These are phyloP conservation scores for Immersiporthe knoxdaviesiana DNA, from an alignment of 2,329 filamentous ascomycete genomes.

Conservation along the genomic window DNA sequence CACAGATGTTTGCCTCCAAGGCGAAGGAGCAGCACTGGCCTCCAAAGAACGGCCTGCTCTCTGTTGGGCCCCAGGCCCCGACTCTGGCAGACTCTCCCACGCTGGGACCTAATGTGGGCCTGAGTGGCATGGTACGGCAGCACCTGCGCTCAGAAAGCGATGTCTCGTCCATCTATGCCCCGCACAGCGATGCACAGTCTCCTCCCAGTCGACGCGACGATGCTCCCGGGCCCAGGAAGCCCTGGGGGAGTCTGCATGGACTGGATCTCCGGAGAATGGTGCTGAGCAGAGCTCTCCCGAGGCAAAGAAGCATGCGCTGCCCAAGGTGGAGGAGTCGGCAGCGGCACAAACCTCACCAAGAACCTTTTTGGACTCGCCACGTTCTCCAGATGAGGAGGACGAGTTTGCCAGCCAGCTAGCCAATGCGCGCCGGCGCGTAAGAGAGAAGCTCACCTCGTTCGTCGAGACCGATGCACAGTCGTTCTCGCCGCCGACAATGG, in stretches of 20 bases:
- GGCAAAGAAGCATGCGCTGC: constrained; percentile 21
- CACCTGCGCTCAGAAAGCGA: constrained; percentile 84
- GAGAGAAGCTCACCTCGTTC: constrained; percentile 72
- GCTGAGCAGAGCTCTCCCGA: constrained; percentile 29
- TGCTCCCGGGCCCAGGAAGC: constrained; percentile 4
- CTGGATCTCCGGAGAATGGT: background rate
- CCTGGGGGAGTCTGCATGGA: constrained; percentile 14
- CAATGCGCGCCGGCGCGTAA: constrained; percentile 69
- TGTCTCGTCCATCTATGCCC: constrained; percentile 76
- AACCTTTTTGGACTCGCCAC: constrained; percentile 18
- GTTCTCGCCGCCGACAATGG: constrained; percentile 39
- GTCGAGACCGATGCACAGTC: constrained; percentile 63
- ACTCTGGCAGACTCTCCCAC: constrained; percentile 73
- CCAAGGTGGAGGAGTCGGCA: constrained; percentile 6
- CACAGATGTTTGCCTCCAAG: constrained; percentile 42
- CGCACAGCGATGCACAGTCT: constrained; percentile 10
- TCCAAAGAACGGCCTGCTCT: constrained; percentile 32
- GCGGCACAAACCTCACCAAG: background rate
- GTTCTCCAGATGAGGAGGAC: constrained; percentile 55
- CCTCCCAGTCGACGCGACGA: constrained; percentile 15
- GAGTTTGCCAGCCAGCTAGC: constrained; percentile 77
- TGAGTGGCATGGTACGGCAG: constrained; percentile 81
- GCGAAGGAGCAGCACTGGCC: constrained; percentile 33
- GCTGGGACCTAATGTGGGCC: constrained; percentile 67
- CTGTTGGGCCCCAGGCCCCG: constrained; percentile 31